Evolutionary conservation across 2,329 filamentous ascomycete genomes (phyloP), one percentile per base, ranked within the genome.

Genomic region (Claviceps pazoutovae): DNA sequence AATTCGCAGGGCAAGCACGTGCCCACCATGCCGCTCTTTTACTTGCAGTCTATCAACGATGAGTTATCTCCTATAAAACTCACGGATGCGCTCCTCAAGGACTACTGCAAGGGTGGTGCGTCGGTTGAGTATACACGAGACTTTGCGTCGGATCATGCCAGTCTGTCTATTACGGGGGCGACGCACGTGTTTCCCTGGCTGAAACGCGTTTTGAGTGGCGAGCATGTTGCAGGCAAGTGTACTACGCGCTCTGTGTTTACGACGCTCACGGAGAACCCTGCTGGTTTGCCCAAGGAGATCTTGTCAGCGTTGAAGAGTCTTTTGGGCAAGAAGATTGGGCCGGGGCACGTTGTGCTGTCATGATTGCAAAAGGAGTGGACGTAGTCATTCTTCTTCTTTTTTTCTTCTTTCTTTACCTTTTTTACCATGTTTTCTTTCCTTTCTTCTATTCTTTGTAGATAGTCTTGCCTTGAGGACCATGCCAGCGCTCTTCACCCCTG

Each of bases 81-180:
- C 41, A 36, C 42, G 19, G 51, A 53, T 14, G 45, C n/a, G 2
- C 17, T 53, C 4, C 14, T 53, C 30, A 21, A 19, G 5, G 16
- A 23, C 21, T 53, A 53, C 47, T 53, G 51, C 47, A n/a, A 21
- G 21, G 49, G 39, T 5, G 51, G 51, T n/a, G 42, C 38, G 9
- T 21, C 39, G 14, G 51, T 53, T 11, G 36, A 53, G 19, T 53
- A 53, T 14, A 14, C 17, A 3, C 37, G 51, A 4, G 51, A 52
- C 13, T 19, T 39, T 2, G 38, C 19, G 4, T 52, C 51, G 4
- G 23, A 30, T 2, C 46, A 54, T 37, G 23, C 17, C 19, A 37
- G n/a, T 19, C 30, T 52, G 8, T 38, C 26, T n/a, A 9, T 52
- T 3, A 52, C 49, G 14, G 34, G 30, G 16, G 4, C 26, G 8